Base-by-base conservation (phyloP, 2,329 filamentous ascomycete genomes). In the Microdochium paspali region DNA sequence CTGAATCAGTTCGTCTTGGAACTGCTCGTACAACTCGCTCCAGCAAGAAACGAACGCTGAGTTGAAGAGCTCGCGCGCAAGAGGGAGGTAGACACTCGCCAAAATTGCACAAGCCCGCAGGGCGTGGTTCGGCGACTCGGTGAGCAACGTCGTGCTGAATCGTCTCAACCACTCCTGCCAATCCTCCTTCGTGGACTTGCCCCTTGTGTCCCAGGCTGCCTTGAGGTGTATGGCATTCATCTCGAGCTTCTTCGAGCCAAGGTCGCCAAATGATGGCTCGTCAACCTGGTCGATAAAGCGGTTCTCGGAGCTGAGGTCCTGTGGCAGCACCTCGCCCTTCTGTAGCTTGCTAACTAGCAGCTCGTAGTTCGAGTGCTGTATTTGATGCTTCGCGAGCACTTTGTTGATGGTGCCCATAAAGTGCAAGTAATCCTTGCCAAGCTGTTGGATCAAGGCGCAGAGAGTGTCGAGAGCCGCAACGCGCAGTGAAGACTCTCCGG, bases 111-210 rank as follows among this genome's bases (percentile, higher is more conserved):
- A 98, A 40, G 93, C 93, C 53, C 93, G 80, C 1, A 99, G 74
- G 9, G 94, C 91, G 59, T 96, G 93, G 54, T 96, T 95, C 3
- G 93, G 94, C 2, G 90, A 97, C 62, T 98, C 94, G 51, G 90
- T 88, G 42, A 99, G 76, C 7, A 98, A 74, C 48, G 95, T 95
- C 28, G 95, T 91, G 61, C 91, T 97, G 68, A 98, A 95, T 24
- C 91, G 80, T 51, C 94, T 82, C 67, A 98, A 89, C 93, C 93
- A 99, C 65, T 99, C 93, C 58, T 95, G 88, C 93, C 93, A 99
- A 66, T 99, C 93, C 62, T 99, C 93, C 58, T 90, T 90, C 10
- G 93, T 99, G 0, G 91, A 96, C 61, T 96, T 96, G 51, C 94
- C 90, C 50, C 85, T 90, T 0, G 94, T 93, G 57, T 97, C 93